phyloP scores from a whole-genome alignment of 805 yeast species.

The Yamadazyma tumulicola region DNA sequence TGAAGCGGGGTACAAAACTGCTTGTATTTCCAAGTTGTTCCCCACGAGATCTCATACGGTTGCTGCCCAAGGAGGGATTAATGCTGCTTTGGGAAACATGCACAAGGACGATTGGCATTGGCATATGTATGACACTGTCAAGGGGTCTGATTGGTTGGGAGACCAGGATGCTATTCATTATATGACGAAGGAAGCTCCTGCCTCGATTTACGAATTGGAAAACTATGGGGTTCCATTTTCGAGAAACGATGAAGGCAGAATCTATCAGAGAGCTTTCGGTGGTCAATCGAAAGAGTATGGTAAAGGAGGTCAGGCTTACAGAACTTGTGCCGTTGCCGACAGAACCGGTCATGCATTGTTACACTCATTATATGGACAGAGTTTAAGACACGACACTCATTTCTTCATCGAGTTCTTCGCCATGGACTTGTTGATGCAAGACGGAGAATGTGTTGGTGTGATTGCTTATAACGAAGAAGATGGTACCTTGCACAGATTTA shows the following conservation, averaged over 20 bases:
- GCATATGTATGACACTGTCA: conserved; percentile 99
- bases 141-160: conserved; percentile 99
- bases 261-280: conserved; percentile 98
- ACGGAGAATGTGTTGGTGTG: conserved; percentile 95
- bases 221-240: conserved; percentile 98
- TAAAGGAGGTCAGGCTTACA: conserved; percentile 98
- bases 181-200: conserved; percentile 98
- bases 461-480: conserved; percentile 98
- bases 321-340: conserved; percentile 99
- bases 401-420: conserved; percentile 98
- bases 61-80: conserved; percentile 99
- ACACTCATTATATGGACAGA: conserved; percentile 95
- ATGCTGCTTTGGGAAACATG: conserved; percentile 98
- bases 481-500: conserved; percentile 96
- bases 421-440: conserved; percentile 87
- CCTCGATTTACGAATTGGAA: conserved; percentile 92
- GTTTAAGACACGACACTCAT: conserved; percentile 94
- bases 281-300: conserved; percentile 96
- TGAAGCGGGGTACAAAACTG: conserved; percentile 95
- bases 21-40: conserved; percentile 93
- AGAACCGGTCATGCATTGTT: conserved; percentile 97
- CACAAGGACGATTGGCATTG: conserved; percentile 98
- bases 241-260: conserved; percentile 93
- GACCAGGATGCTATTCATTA: conserved; percentile 99
- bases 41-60: conserved; percentile 99